These are phyloP conservation scores for Russula virescens DNA, from an alignment of 768 basidiomycete species.

Conservation along the genomic window DNA sequence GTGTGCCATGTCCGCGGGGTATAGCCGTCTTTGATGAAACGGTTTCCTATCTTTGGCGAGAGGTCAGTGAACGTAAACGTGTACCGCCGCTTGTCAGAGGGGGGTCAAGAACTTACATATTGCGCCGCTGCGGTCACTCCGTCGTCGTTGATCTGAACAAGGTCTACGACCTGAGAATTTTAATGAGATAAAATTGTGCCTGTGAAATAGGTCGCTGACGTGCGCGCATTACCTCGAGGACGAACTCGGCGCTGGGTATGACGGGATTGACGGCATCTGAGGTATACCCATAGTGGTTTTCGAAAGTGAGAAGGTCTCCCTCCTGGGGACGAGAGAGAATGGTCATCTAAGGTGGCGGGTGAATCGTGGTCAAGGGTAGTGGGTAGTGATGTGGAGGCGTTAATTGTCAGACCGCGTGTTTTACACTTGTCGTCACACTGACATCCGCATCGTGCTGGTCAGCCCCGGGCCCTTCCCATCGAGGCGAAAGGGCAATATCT, in stretches of 20 bases:
- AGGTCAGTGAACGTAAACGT: not conserved
- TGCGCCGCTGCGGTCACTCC: constrained; percentile 20
- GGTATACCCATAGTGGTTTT: not conserved
- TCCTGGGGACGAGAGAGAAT: constrained; percentile 11
- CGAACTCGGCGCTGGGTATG: constrained; percentile 21
- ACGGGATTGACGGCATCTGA: constrained; percentile 20
- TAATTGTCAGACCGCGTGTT: not conserved
- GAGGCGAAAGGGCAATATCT: no score
- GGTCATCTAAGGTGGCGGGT: constrained; percentile 8
- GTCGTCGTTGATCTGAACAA: constrained; percentile 26
- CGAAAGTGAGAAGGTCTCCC: constrained; percentile 7
- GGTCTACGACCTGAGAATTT: constrained; percentile 27
- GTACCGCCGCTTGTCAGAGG: not conserved
- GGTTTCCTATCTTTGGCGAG: constrained; percentile 50
- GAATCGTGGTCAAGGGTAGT: not conserved
- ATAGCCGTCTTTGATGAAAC: constrained; percentile 58
- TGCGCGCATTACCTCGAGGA: constrained; percentile 17
- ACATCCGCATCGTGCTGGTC: no score
- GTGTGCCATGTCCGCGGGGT: constrained; percentile 78
- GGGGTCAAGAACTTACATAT: constrained; percentile 10
- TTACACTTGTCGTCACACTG: no score
- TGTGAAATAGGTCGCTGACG: not conserved
- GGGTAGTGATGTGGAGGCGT: not conserved
- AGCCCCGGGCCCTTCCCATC: no score
- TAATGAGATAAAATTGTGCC: not conserved